Conservation (phyloP, 108 stramenopile genomes). For the Skeletonema grethae region DNA sequence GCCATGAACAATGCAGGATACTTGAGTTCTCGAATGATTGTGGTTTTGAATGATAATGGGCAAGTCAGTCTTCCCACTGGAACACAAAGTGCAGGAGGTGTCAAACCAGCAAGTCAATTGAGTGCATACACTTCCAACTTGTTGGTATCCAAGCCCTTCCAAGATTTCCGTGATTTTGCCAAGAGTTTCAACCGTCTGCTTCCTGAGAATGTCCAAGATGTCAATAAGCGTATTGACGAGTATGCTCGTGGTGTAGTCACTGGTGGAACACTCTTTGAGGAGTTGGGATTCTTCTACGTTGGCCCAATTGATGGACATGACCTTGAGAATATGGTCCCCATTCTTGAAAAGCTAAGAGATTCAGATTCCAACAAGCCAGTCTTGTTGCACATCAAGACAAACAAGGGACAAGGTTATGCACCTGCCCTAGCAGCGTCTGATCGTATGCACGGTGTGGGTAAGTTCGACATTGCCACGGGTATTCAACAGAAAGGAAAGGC, state of each 20-base stretch:
- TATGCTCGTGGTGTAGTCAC: constrained; percentile 95
- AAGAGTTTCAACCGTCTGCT: constrained; percentile 92
- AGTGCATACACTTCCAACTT: constrained; percentile 93
- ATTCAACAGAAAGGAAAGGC: constrained; percentile 83
- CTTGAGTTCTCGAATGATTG: constrained; percentile 91
- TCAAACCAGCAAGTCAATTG: constrained; percentile 87
- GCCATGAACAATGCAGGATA: constrained; percentile 98
- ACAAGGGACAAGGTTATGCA: constrained; percentile 96
- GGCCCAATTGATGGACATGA: constrained; percentile 98
- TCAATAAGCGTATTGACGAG: constrained; percentile 97
- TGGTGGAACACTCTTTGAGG: constrained; percentile 97
- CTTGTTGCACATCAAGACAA: constrained; percentile 93
- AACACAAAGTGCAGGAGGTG: constrained; percentile 94
- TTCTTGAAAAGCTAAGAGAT: constrained; percentile 92
- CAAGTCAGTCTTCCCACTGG: constrained; percentile 98
- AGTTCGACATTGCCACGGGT: constrained; percentile 95
- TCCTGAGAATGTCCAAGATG: constrained; percentile 91
- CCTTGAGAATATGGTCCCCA: constrained; percentile 95
- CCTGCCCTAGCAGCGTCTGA: constrained; percentile 93
- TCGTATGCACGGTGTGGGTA: constrained; percentile 97
- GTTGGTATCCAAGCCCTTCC: constrained; percentile 93
- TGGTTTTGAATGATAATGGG: constrained; percentile 97
- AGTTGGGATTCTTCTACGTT: constrained; percentile 98
- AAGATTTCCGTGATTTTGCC: constrained; percentile 94
- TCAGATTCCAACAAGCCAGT: constrained; percentile 86